Base-by-base conservation (phyloP, 2,329 filamentous ascomycete species). In the Claviceps digitariae region DNA sequence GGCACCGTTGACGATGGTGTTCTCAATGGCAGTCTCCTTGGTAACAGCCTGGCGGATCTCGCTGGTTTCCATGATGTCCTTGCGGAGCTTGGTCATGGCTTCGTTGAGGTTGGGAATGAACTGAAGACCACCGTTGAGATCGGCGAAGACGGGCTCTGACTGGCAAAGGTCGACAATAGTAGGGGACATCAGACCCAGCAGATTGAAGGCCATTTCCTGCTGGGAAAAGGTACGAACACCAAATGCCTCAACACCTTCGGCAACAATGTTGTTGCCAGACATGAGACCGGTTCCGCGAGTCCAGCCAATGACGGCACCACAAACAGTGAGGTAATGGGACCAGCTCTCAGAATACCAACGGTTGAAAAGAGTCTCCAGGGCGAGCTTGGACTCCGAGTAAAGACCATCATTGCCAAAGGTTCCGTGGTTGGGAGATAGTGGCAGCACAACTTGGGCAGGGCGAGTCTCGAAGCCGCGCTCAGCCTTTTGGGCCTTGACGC, bases 201-300 rank as follows among this genome's bases (percentile, higher is more conserved):
- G 73, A 72, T 98, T 98, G 78, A 98, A 98, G 17, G 93, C 93
- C 93, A 98, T 98, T 72, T 98, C 93, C 68, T 95, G 90, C 73
- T 97, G 93, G 10, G 91, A 97, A 77, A 98, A 98, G 4, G 93
- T 98, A 62, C 93, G 90, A 27, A 97, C 93, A 63, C 93, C 93
- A 60, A 94, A 93, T 62, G 87, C 88, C 75, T 98, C 93, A 54
- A 98, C 89, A 56, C 91, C 93, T 69, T 97, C 91, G 38, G 93
- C 93, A 59, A 97, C 90, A 62, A 97, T 83, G 70, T 98, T 97
- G 78, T 97, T 97, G 64, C 87, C 90, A 60, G 86, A 87, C 91
- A 98, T 98, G 62, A 98, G 82, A 67, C 93, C 93, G 58, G 93
- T 98, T 59, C 91, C 93, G 73, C 93, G 91, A 61, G 93, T 98